Percentiles rank a stretch among this genome's conserved stretches.
These are phyloP conservation scores for Lyophyllum shimeji DNA, from an alignment of 768 basidiomycete genomes.

Conservation along the genomic window DNA sequence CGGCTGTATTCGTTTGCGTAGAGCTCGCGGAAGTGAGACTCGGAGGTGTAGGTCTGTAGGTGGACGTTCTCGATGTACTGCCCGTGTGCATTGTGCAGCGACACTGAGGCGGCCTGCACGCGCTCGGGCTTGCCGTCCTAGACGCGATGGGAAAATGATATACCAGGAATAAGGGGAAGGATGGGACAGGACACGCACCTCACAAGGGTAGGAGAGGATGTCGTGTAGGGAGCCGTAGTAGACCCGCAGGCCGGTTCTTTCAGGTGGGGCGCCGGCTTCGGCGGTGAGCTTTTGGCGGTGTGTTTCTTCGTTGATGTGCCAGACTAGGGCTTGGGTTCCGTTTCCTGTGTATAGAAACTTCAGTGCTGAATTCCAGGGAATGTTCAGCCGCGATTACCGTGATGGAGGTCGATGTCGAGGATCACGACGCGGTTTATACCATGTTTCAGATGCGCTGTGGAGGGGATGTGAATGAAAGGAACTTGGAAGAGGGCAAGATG, in stretches of 20 bases:
- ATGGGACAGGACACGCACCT: conserved; percentile 43
- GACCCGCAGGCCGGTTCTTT: conserved; percentile 53
- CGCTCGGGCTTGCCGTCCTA: conserved; percentile 80
- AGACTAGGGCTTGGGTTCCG: conserved; percentile 89
- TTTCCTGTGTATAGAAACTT: conserved; percentile 55
- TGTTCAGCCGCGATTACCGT: conserved; percentile 44
- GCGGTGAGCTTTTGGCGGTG: conserved; percentile 66
- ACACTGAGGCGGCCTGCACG: conserved; percentile 86
- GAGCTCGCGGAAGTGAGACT: conserved; percentile 76
- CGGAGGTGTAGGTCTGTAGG: conserved; percentile 67
- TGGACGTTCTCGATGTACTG: conserved; percentile 90
- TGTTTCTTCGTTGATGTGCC: conserved; percentile 90
- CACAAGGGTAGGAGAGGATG: conserved; percentile 88
- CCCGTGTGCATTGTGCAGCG: conserved; percentile 75
- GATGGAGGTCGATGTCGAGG: conserved; percentile 91
- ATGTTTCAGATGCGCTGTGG: conserved; percentile 76
- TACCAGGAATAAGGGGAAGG: background rate
- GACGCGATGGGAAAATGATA: background rate
- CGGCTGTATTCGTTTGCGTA: conserved; percentile 65
- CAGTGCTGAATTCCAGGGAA: background rate
- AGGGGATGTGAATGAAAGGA: background rate
- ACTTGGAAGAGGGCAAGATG: background rate
- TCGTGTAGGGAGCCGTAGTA: conserved; percentile 97
- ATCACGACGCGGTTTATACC: conserved; percentile 78
- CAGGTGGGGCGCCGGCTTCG: conserved; percentile 35